Evolutionary conservation across 345 rosid genomes (phyloP), one percentile per base, ranked within the genome.

Genomic region (Eucalyptus rudis): DNA sequence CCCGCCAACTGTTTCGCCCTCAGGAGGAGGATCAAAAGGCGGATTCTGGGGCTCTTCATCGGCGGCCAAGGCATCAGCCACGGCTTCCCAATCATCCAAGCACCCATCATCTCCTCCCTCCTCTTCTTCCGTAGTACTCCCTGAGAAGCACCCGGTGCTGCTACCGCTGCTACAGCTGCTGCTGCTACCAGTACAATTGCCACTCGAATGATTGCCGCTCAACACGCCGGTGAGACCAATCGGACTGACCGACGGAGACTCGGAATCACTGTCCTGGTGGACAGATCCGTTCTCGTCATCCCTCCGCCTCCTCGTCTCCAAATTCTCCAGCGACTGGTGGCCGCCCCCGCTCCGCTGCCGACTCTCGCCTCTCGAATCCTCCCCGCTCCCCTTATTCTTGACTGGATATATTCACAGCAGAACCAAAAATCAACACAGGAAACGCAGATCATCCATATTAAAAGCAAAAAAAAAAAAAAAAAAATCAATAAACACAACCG

Each of bases 11-110:
- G 6, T 52, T 86, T 86, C 66, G 4, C 62, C 62, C 66, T 86
- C 64, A 4, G 87, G 29, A 86, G 45, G 47, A 86, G 91, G 90
- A 25, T 91, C 93, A 17, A 87, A 86, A 84, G 89, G 91, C 4
- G 88, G 88, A 45, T 88, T 76, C 87, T 79, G 87, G 50, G 44
- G 91, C 76, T 90, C 91, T 33, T 93, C 97, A 91, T 92, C 91
- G 12, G 98, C 98, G 2, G 97, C 99, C 89, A 97, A 90, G 88
- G 99, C 99, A 92, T 97, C 99, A 56, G 99, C 99, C 90, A 96
- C 86, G 85, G 99, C 96, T 90, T 97, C 99, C 99, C 99, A 97
- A 87, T 97, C 98, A 88, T 97, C 99, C 94, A 96, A 92, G 90
- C 98, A 95, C 49, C 93, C 95, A 86, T 94, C 98, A 71, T 93